A percentile compares a stretch with the other conserved stretches of the same genome.
Conservation (phyloP, 1,284 basidiomycete species). For the Cutaneotrichosporon cyanovorans region DNA sequence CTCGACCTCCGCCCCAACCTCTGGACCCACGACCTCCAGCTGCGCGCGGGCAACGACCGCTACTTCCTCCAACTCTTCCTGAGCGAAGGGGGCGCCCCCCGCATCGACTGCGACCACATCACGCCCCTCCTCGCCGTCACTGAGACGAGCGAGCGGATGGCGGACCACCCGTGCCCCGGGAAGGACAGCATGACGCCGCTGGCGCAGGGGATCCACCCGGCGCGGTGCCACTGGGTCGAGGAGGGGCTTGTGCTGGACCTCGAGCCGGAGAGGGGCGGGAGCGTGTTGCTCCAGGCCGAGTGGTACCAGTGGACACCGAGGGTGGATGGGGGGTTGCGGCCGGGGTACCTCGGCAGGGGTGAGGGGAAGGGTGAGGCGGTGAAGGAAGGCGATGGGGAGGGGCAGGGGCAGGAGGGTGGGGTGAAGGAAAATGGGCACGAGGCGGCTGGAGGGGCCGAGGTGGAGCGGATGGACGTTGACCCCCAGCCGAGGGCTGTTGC, state of each 20-base stretch:
- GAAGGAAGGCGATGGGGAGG: background rate
- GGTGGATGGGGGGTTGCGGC: background rate
- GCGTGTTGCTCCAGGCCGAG: conserved; percentile 1
- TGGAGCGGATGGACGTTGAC: conserved; percentile 15
- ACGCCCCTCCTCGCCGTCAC: background rate
- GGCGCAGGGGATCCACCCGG: conserved; percentile 4
- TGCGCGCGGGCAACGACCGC: conserved; percentile 6
- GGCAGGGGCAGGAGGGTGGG: background rate
- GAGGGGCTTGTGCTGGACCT: conserved; percentile 10
- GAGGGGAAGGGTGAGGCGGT: background rate
- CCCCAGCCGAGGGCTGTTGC: conserved; percentile 18
- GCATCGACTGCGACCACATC: background rate
- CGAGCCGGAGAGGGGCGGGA: conserved; percentile 2
- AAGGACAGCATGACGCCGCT: background rate
- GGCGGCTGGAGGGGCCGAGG: background rate
- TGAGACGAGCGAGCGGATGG: background rate
- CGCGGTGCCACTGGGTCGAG: conserved; percentile 4
- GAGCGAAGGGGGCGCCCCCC: conserved; percentile 3
- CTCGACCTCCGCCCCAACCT: conserved; percentile 2
- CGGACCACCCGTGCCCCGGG: background rate
- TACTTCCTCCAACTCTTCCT: conserved; percentile 6
- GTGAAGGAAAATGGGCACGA: background rate
- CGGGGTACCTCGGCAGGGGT: no score
- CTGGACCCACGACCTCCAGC: conserved; percentile 15
- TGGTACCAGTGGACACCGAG: conserved; percentile 8